phyloP scores from a whole-genome alignment of 192 early-diverging fungal genomes.

The Backusella luteola region DNA sequence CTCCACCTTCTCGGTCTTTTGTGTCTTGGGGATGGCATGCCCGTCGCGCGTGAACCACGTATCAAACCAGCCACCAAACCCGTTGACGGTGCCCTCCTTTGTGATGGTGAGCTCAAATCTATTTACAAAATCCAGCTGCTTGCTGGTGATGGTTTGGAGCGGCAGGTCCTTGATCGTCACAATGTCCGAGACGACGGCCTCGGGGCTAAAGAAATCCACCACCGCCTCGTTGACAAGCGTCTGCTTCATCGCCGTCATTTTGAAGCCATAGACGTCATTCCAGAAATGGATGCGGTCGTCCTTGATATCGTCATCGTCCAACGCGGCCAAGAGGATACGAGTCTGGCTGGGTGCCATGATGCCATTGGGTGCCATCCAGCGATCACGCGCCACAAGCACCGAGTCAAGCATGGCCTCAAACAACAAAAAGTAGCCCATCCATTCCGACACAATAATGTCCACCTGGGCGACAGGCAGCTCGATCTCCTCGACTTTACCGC shows the following conservation, averaged over 20 bases:
- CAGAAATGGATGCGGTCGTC: slow-evolving; percentile 72
- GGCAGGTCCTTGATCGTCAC: slow-evolving; percentile 71
- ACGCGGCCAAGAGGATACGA: slow-evolving; percentile 66
- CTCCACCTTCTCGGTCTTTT: slow-evolving; percentile 11
- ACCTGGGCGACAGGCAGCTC: slow-evolving; percentile 71
- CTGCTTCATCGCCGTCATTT: slow-evolving; percentile 85
- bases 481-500: slow-evolving; percentile 81
- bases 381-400: slow-evolving; percentile 79
- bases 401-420: slow-evolving; percentile 93
- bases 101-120: slow-evolving; percentile 65
- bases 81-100: slow-evolving; percentile 67
- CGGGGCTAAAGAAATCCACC: slow-evolving; percentile 74
- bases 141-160: slow-evolving; percentile 62
- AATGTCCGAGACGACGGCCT: slow-evolving; percentile 66
- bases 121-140: slow-evolving; percentile 72
- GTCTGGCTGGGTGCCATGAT: slow-evolving; percentile 68
- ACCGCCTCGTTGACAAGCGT: slow-evolving; percentile 72
- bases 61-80: slow-evolving; percentile 92
- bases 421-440: slow-evolving; percentile 93
- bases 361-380: slow-evolving; percentile 66
- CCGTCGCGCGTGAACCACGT: slow-evolving; percentile 74
- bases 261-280: slow-evolving; percentile 95
- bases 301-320: slow-evolving; percentile 80
- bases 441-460: slow-evolving; percentile 88
- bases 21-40: slow-evolving; percentile 50